These are phyloP conservation scores for Castanea crenata DNA, from an alignment of 306 rosid species.

Conservation along the genomic window DNA sequence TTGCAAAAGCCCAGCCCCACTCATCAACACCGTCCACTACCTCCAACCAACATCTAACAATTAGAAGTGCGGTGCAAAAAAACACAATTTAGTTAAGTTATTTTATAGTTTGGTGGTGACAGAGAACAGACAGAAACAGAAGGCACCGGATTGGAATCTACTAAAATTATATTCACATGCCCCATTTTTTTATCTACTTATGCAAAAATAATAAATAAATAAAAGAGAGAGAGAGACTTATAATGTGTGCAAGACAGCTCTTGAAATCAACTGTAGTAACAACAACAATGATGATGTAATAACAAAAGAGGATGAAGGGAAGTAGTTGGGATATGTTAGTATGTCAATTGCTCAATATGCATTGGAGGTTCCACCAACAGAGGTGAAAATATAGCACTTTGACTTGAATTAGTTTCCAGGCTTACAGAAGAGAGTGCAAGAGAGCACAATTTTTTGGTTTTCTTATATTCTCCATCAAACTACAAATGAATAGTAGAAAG, in stretches of 20 bases:
- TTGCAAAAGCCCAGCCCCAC: not conserved
- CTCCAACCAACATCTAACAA: not conserved
- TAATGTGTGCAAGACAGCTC: not conserved
- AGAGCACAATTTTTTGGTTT: not conserved
- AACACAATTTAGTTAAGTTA: not conserved
- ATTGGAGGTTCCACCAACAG: not conserved
- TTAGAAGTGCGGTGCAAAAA: no score
- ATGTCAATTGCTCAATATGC: not conserved
- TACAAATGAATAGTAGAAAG: not conserved
- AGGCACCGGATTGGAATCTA: no score
- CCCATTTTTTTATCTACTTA: no score
- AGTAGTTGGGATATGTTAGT: not conserved
- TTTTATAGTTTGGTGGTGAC: not conserved
- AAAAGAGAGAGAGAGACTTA: no score
- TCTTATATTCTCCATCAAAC: not conserved
- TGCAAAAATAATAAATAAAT: no score
- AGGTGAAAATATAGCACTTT: not conserved
- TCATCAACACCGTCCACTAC: not conserved
- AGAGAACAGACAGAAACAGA: not conserved
- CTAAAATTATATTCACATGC: no score
- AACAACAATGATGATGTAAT: not conserved
- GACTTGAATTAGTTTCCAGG: not conserved
- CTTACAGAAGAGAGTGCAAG: not conserved
- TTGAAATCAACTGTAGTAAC: not conserved
- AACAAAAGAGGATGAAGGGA: not conserved